These are phyloP conservation scores for Neonectria hederae DNA, from an alignment of 2,329 filamentous ascomycete species.

Conservation along the genomic window DNA sequence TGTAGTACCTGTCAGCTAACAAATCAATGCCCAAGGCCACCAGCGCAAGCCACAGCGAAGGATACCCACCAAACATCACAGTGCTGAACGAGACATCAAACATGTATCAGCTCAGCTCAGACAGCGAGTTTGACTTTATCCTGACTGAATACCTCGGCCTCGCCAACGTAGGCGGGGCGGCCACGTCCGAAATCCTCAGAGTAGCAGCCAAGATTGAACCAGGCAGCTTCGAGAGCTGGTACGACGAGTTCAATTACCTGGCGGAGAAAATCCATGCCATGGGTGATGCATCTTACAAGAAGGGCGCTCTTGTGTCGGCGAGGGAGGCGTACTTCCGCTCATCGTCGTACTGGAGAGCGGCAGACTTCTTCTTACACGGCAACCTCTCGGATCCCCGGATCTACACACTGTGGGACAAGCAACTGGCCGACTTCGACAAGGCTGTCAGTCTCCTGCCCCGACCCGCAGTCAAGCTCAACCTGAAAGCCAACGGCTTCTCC, in stretches of 20 bases:
- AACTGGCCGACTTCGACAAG: slow-evolving; percentile 49
- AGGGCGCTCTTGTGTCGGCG: slow-evolving; percentile 29
- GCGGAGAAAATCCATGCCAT: slow-evolving; percentile 11
- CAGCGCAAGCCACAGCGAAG: neutral
- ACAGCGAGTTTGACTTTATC: slow-evolving; percentile 30
- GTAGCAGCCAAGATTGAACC: slow-evolving; percentile 22
- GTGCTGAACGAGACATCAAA: slow-evolving; percentile 22
- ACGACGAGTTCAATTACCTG: slow-evolving; percentile 15
- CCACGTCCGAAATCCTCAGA: slow-evolving; percentile 26
- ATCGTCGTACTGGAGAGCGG: slow-evolving; percentile 52
- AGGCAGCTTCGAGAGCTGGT: slow-evolving; percentile 16
- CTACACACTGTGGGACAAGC: slow-evolving; percentile 47
- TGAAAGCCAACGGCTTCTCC: slow-evolving; percentile 45
- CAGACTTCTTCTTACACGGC: slow-evolving; percentile 54
- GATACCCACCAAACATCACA: slow-evolving; percentile 10
- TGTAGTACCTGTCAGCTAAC: no score
- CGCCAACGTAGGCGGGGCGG: slow-evolving; percentile 24
- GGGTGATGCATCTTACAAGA: slow-evolving; percentile 4
- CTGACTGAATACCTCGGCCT: slow-evolving; percentile 28
- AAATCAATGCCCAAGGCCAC: neutral
- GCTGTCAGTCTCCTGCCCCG: slow-evolving; percentile 47
- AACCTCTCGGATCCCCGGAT: slow-evolving; percentile 53
- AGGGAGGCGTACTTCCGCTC: slow-evolving; percentile 48
- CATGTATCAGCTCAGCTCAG: slow-evolving; percentile 26
- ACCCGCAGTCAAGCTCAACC: slow-evolving; percentile 45